Evolutionary conservation across 1,284 basidiomycete species (phyloP).

Genomic region (Heterobasidion parviporum): DNA sequence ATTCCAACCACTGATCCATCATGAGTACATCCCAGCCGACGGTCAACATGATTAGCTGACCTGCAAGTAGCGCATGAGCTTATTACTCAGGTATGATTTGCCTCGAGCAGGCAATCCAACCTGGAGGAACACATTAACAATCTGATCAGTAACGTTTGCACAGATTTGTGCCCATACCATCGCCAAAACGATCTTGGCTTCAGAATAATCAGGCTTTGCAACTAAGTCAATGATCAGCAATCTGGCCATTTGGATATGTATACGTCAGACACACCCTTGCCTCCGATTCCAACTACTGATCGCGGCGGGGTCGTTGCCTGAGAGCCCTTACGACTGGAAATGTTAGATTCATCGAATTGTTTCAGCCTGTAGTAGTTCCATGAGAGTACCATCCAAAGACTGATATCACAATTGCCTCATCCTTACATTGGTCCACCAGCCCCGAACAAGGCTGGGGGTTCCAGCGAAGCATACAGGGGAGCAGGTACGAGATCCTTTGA

Average conservation of each 20-base stretch:
- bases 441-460: conserved; percentile 23
- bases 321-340: conserved; percentile 57
- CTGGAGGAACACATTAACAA: conserved; percentile 28
- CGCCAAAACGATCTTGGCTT: conserved; percentile 96
- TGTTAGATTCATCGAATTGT: conserved; percentile 68
- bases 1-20: conserved; percentile 85
- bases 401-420: conserved; percentile 1
- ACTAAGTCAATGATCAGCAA: conserved; percentile 35
- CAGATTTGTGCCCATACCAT: conserved; percentile 56
- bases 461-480: too few species aligned
- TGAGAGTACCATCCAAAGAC: too few species aligned
- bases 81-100: conserved; percentile 82
- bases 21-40: conserved; percentile 1
- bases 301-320: conserved; percentile 66
- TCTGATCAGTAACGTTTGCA: conserved; percentile 7
- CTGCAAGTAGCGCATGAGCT: conserved; percentile 74
- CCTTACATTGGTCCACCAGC: conserved; percentile 29
- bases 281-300: conserved; percentile 75
- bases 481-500: background rate
- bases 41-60: conserved; percentile 27
- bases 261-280: conserved; percentile 43
- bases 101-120: conserved; percentile 79
- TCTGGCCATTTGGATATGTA: background rate
- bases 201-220: conserved; percentile 95
- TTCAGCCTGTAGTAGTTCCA: conserved; percentile 46